phyloP scores from a whole-genome alignment of 805 yeast genomes.

The Schwanniomyces sp. region DNA sequence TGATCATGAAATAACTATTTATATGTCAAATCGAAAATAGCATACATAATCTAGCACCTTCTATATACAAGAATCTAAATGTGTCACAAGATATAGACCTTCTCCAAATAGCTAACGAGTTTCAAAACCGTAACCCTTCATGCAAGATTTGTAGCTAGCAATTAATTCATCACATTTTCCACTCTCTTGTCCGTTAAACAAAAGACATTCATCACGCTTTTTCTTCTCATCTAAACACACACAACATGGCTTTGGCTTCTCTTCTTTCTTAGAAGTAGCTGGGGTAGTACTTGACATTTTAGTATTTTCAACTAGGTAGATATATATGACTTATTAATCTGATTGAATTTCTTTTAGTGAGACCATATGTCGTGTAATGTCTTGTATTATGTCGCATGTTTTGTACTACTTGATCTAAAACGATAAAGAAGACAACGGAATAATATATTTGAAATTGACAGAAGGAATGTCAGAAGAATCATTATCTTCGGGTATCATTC shows the following conservation, averaged over 20 bases:
- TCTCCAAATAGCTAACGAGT: slow-evolving; percentile 15
- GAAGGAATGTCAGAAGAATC: slow-evolving; percentile 8
- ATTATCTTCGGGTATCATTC: neutral
- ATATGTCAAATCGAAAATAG: neutral
- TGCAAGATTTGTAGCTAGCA: slow-evolving; percentile 75
- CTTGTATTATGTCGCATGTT: neutral
- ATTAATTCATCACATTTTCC: slow-evolving; percentile 78
- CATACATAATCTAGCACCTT: neutral
- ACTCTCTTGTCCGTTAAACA: slow-evolving; percentile 78
- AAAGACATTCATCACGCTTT: slow-evolving; percentile 81
- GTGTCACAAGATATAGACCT: neutral
- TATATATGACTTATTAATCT: neutral
- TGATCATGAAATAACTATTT: neutral
- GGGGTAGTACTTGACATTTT: neutral
- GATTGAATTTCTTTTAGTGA: neutral
- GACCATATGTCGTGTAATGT: neutral
- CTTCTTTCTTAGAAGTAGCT: slow-evolving; percentile 8
- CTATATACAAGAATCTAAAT: neutral
- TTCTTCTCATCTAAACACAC: slow-evolving; percentile 87
- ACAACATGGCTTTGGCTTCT: slow-evolving; percentile 93
- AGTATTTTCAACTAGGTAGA: slow-evolving; percentile 7
- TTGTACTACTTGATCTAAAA: neutral
- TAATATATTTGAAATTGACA: neutral
- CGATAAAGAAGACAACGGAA: neutral
- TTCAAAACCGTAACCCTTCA: slow-evolving; percentile 89